Evolutionary conservation across 1,284 basidiomycete species (phyloP).

Genomic region (Cystobasidium pallidum): DNA sequence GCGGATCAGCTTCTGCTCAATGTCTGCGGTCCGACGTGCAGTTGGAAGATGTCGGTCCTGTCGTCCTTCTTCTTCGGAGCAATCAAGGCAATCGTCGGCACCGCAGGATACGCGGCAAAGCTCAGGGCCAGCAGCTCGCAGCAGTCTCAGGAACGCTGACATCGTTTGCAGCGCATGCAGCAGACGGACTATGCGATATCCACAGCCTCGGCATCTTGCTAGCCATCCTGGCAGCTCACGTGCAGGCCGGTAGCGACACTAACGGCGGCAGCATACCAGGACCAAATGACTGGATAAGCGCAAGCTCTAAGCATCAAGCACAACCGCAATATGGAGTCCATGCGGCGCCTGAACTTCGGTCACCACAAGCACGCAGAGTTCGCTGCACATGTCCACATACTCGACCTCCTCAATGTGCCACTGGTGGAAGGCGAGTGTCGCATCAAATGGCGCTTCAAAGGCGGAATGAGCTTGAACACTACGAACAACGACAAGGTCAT

Average conservation of each 20-base stretch:
- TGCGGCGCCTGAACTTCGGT: constrained; percentile 31
- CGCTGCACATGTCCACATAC: constrained; percentile 28
- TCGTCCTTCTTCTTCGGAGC: neutral
- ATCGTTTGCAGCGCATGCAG: neutral
- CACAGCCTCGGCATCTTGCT: neutral
- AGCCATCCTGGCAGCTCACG: neutral
- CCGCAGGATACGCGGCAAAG: neutral
- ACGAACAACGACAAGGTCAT: constrained; percentile 33
- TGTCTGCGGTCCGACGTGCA: no score
- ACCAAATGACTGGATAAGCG: neutral
- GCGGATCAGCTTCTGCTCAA: no score
- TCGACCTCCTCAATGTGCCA: constrained; percentile 43
- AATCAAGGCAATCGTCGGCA: neutral
- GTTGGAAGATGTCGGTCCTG: no score
- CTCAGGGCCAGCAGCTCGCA: no score
- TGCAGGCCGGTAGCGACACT: neutral
- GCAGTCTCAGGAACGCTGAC: neutral
- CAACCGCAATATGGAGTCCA: constrained; percentile 28
- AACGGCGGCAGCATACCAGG: neutral
- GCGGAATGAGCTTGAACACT: constrained; percentile 22
- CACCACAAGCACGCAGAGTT: constrained; percentile 32
- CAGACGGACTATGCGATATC: neutral
- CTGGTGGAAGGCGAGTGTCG: constrained; percentile 39
- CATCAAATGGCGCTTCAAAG: constrained; percentile 44
- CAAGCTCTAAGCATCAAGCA: neutral